Evolutionary conservation across 129 eudicot genomes (phyloP), one percentile per base, ranked within the genome.

Genomic region (Lonicera japonica): DNA sequence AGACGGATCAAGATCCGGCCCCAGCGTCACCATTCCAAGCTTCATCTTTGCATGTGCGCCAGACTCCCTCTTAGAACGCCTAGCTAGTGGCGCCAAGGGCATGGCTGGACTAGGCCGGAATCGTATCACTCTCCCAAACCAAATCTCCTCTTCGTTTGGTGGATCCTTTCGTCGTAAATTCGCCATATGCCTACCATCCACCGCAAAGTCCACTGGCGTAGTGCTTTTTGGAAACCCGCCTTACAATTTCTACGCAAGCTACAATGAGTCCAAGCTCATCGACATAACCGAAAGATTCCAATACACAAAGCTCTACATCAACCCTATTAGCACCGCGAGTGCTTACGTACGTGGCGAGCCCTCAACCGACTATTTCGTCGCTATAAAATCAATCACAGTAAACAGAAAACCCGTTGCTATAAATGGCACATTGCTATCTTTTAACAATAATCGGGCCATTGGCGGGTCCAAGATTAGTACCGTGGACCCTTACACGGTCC

Each of bases 401-500:
- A 41, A 62, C 15, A 70, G 36, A 48, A 43, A 61, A 46, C 21
- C 12, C 21, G 72, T 80, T 6, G 62, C 71, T 0, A 0, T 75
- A 12, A 75, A 75, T 64, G 52, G 62, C 20, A 70, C 75, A 0
- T 67, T 75, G 48, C 20, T 75, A 24, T 66, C 72, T 5, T 71
- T 75, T n/a, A 54, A 80, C 38, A 62, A 11, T 5, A 62, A 11
- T 5, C 16, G 67, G 40, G 85, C 81, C 14, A 10, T 40, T 17
- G 81, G 81, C 19, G 85, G 85, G 13, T 70, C 81, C 10, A 80
- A 67, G 40, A 60, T 80, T 14, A 75, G 85, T 60, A 70, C 81
- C 3, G 59, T 75, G 20, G 57, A 25, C 11, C 85, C 85, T 2
- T 75, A 75, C 69, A 75, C 85, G 11, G 72, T 75, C 6, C 54